phyloP scores from a whole-genome alignment of 331 rosid species.

The Phaseolus coccineus region DNA sequence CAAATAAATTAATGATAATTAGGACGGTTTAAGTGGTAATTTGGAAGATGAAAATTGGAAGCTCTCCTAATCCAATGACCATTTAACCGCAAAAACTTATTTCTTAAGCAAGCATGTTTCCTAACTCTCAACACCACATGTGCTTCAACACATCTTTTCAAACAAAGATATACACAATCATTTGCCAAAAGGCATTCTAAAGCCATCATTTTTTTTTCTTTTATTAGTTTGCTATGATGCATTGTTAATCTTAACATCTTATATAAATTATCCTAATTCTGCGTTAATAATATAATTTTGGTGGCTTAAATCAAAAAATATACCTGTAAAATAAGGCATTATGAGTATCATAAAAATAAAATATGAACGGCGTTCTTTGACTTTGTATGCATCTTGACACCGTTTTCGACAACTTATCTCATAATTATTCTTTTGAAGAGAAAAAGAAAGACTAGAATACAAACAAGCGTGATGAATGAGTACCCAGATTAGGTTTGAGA shows the following conservation, averaged over 20 bases:
- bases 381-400: not conserved
- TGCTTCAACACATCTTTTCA: slow-evolving; percentile 31
- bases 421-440: no score
- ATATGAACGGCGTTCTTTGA: slow-evolving; percentile 4
- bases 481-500: no score
- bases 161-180: not conserved
- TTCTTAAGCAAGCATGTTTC: slow-evolving; percentile 28
- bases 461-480: no score
- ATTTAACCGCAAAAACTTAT: not conserved
- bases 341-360: not conserved
- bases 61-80: not conserved
- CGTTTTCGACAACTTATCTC: not conserved
- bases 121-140: slow-evolving; percentile 28
- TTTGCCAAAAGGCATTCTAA: not conserved
- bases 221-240: not conserved
- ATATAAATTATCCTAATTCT: not conserved
- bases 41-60: not conserved
- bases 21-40: not conserved
- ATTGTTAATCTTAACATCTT: not conserved
- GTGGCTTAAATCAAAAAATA: not conserved
- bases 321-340: not conserved
- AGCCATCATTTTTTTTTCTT: not conserved
- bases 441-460: not conserved
- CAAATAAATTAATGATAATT: no score
- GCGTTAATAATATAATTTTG: not conserved